A percentile compares a stretch with the other conserved stretches of the same genome.
These are phyloP conservation scores for Xylariaceae sp. DNA, from an alignment of 2,329 filamentous ascomycete species.

Conservation along the genomic window DNA sequence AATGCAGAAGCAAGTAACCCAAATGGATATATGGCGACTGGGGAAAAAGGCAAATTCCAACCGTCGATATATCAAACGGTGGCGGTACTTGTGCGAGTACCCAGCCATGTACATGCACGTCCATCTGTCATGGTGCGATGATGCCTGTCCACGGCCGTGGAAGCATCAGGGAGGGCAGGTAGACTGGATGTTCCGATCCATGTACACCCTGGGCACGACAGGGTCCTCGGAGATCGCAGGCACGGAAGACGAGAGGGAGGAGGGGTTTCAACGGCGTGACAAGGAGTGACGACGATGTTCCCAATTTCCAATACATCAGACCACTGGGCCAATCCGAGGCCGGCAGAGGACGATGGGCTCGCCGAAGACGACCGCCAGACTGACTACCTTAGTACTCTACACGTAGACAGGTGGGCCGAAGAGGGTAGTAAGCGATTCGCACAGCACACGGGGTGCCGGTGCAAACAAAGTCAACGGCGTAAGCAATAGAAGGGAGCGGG, in stretches of 20 bases:
- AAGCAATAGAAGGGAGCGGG: slow-evolving; percentile 18
- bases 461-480: slow-evolving; percentile 22
- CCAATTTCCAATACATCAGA: slow-evolving; percentile 18
- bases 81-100: slow-evolving; percentile 12
- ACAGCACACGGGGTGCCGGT: slow-evolving; percentile 7
- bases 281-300: slow-evolving; percentile 20
- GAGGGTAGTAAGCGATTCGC: slow-evolving; percentile 29
- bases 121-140: slow-evolving; percentile 35
- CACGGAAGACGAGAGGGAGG: slow-evolving; percentile 13
- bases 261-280: slow-evolving; percentile 13
- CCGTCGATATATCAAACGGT: slow-evolving; percentile 19
- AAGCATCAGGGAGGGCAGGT: slow-evolving; percentile 4
- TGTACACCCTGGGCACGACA: slow-evolving; percentile 30
- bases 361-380: slow-evolving; percentile 17
- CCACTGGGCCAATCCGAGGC: slow-evolving; percentile 22
- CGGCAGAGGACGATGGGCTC: slow-evolving; percentile 14
- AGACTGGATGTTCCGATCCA: slow-evolving; percentile 3
- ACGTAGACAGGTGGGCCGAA: slow-evolving; percentile 20
- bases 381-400: too few species aligned
- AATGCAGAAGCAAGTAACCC: slow-evolving; percentile 37
- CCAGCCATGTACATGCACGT: slow-evolving; percentile 32
- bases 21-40: slow-evolving; percentile 30
- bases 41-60: slow-evolving; percentile 25
- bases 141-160: slow-evolving; percentile 29
- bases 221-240: slow-evolving; percentile 23